Evolutionary conservation across 139 green algal species (phyloP).

Genomic region (Volvox reticuliferus): DNA sequence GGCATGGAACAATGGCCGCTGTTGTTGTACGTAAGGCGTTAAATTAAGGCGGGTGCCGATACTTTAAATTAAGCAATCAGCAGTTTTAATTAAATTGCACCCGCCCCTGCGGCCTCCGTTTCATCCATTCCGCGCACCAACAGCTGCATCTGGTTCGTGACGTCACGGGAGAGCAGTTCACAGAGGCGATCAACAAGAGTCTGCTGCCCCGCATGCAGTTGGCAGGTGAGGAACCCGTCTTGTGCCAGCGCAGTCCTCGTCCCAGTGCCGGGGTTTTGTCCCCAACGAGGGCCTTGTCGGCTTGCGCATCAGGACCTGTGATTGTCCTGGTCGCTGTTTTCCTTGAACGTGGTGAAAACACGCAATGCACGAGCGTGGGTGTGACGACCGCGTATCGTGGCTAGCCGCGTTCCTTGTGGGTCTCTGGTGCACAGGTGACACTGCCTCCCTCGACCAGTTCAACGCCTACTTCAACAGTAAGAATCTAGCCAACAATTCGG

Average conservation of each 20-base stretch:
- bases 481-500: conserved; percentile 60
- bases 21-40: too few relatives aligned
- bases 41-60: too few relatives aligned
- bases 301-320: too few relatives aligned
- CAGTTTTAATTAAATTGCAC: too few relatives aligned
- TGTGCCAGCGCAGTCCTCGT: not conserved
- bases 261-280: too few relatives aligned
- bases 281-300: too few relatives aligned
- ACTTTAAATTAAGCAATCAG: too few relatives aligned
- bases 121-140: not conserved
- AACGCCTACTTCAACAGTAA: conserved; percentile 58
- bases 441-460: conserved; percentile 71
- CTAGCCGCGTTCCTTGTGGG: not conserved
- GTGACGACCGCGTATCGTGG: too few relatives aligned
- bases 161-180: conserved; percentile 80
- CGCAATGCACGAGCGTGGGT: too few relatives aligned
- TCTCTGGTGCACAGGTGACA: conserved; percentile 61
- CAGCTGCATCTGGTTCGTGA: conserved; percentile 82
- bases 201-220: conserved; percentile 80
- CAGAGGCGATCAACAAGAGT: conserved; percentile 79
- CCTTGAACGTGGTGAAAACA: too few relatives aligned
- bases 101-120: not conserved
- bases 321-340: too few relatives aligned
- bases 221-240: conserved; percentile 44
- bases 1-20: too few relatives aligned